Conservation (phyloP, 2,329 filamentous ascomycete species). For the Pyrenophora teres region DNA sequence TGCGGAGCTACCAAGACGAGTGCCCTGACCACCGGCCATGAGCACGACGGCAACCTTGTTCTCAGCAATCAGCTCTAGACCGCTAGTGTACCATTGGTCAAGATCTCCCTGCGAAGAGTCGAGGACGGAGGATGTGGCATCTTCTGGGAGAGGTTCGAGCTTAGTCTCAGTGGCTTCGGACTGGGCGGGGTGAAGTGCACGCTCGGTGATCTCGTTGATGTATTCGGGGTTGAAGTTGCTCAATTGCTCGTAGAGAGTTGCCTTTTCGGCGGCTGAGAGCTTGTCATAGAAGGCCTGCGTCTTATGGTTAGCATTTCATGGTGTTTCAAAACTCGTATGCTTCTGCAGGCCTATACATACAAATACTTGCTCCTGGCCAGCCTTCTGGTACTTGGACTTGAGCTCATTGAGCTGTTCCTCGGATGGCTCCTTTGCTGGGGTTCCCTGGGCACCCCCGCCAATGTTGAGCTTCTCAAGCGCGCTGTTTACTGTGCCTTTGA, state of each 20-base stretch:
- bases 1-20: constrained; percentile 87
- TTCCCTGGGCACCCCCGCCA: constrained; percentile 37
- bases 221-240: constrained; percentile 78
- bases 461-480: constrained; percentile 51
- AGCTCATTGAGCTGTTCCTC: constrained; percentile 70
- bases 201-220: constrained; percentile 86
- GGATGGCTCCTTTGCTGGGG: constrained; percentile 59
- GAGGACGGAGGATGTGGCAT: constrained; percentile 85
- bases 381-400: constrained; percentile 72
- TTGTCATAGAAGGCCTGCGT: constrained; percentile 74
- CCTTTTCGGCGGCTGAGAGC: constrained; percentile 74
- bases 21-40: constrained; percentile 97
- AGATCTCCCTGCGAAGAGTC: constrained; percentile 82
- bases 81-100: constrained; percentile 78
- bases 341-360: constrained; percentile 24
- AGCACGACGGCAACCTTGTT: constrained; percentile 84
- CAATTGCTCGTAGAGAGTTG: constrained; percentile 79
- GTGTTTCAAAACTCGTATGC: background rate
- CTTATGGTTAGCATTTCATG: background rate
- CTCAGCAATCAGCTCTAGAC: constrained; percentile 67
- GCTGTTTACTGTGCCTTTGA: constrained; percentile 49
- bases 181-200: constrained; percentile 77
- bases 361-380: constrained; percentile 81
- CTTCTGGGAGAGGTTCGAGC: constrained; percentile 86
- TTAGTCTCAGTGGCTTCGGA: constrained; percentile 56